Percentiles rank a stretch among this genome's conserved stretches.
Conservation (phyloP, 2,329 filamentous ascomycete genomes). For the Trichoderma sp. region DNA sequence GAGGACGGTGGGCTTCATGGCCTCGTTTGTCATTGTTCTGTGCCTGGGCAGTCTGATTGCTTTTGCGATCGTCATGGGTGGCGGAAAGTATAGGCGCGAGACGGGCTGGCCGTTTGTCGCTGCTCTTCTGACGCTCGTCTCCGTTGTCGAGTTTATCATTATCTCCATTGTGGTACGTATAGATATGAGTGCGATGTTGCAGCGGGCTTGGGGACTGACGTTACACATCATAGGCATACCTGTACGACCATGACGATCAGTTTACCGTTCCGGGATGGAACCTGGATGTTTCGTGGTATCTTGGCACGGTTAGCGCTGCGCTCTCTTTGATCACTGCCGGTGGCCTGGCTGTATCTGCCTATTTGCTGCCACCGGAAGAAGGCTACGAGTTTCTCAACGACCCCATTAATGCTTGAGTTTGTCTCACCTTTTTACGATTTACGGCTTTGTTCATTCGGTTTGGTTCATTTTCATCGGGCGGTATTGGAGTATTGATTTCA, state of each 20-base stretch:
- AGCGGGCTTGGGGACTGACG: neutral
- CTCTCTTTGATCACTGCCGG: constrained; percentile 53
- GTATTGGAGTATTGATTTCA: neutral
- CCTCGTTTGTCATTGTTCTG: constrained; percentile 78
- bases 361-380: constrained; percentile 72
- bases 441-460: neutral
- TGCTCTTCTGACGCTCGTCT: constrained; percentile 63
- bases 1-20: constrained; percentile 83
- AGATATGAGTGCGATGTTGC: neutral
- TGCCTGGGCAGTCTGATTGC: constrained; percentile 78
- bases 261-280: constrained; percentile 79
- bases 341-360: constrained; percentile 64
- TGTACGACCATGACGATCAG: constrained; percentile 78
- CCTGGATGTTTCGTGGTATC: constrained; percentile 74
- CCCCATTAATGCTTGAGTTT: constrained; percentile 46
- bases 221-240: constrained; percentile 66
- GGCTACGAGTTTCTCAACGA: constrained; percentile 73
- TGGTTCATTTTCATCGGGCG: neutral
- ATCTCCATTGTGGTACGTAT: constrained; percentile 78
- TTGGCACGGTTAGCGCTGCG: constrained; percentile 59
- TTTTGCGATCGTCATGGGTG: constrained; percentile 72
- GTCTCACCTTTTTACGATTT: neutral
- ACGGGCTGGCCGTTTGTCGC: constrained; percentile 77
- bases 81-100: constrained; percentile 77
- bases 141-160: constrained; percentile 67